These are phyloP conservation scores for Coniophora puteana DNA, from an alignment of 1,284 basidiomycete genomes.

Conservation along the genomic window DNA sequence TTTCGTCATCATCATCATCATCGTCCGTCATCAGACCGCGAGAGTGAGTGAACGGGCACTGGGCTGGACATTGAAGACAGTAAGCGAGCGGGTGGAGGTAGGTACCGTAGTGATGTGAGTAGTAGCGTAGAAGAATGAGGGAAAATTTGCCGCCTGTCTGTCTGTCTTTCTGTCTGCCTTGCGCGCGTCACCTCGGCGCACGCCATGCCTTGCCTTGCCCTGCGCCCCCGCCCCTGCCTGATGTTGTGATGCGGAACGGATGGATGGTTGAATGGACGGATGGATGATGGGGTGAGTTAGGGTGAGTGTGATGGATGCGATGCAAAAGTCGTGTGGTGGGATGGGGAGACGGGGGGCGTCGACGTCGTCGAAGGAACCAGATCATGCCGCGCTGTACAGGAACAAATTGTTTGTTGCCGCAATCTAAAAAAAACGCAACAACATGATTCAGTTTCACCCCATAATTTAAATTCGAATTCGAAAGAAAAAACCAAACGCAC, in stretches of 20 bases:
- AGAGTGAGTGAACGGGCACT: no score
- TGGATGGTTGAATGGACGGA: background rate
- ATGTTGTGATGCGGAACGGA: background rate
- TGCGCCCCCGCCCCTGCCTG: conserved; percentile 1
- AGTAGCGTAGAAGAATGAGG: no score
- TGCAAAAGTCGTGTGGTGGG: background rate
- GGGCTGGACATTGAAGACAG: no score
- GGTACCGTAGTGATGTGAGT: no score
- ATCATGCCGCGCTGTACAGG: conserved; percentile 80
- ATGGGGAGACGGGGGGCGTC: no score
- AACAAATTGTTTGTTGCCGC: conserved; percentile 94
- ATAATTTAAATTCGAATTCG: background rate
- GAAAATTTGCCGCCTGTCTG: no score
- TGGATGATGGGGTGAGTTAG: background rate
- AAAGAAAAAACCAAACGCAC: conserved; percentile 42
- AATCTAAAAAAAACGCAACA: conserved; percentile 51
- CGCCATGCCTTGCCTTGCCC: no score
- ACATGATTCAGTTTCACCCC: conserved; percentile 8
- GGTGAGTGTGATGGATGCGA: background rate
- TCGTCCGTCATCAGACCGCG: no score
- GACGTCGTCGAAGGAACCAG: background rate
- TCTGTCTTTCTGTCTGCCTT: no score
- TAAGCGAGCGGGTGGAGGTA: no score
- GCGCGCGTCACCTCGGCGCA: no score
- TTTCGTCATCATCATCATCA: no score